Percentiles rank a stretch among this genome's conserved stretches.
phyloP scores from a whole-genome alignment of 805 yeast genomes.

The Lachancea mirantina region DNA sequence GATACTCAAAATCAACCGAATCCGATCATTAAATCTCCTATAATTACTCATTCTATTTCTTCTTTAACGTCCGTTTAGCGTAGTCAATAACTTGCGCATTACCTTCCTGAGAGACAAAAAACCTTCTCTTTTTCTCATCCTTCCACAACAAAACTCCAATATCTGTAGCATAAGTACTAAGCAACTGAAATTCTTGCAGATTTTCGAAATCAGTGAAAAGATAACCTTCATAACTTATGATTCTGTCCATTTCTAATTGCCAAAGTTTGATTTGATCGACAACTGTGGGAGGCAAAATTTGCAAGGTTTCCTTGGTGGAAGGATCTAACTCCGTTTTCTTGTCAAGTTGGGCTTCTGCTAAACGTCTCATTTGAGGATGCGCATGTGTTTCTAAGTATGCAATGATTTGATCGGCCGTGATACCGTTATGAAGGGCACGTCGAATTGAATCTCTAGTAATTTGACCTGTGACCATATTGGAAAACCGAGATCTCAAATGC shows the following conservation, averaged over 20 bases:
- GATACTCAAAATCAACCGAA: too few species aligned
- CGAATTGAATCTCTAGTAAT: slow-evolving; percentile 89
- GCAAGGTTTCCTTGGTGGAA: slow-evolving; percentile 44
- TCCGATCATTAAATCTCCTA: too few species aligned
- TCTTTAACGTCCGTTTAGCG: slow-evolving; percentile 51
- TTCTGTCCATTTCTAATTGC: slow-evolving; percentile 94
- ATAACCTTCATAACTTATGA: slow-evolving; percentile 79
- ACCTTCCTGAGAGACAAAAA: slow-evolving; percentile 86
- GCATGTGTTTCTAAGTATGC: slow-evolving; percentile 87
- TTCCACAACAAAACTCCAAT: slow-evolving; percentile 91
- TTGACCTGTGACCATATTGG: slow-evolving; percentile 90
- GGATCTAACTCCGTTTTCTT: slow-evolving; percentile 56
- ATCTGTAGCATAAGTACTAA: slow-evolving; percentile 76
- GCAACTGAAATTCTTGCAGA: slow-evolving; percentile 65
- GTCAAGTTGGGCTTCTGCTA: slow-evolving; percentile 61
- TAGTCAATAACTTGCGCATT: slow-evolving; percentile 85
- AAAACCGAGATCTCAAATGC: slow-evolving; percentile 73
- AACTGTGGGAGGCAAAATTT: slow-evolving; percentile 88
- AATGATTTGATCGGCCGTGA: slow-evolving; percentile 90
- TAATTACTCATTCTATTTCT: slow-evolving; percentile 7
- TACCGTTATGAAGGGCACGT: slow-evolving; percentile 76
- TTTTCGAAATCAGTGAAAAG: slow-evolving; percentile 79
- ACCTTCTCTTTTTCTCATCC: slow-evolving; percentile 57
- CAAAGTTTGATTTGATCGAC: slow-evolving; percentile 91
- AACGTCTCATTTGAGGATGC: slow-evolving; percentile 78